phyloP scores from a whole-genome alignment of 805 yeast species.

The Wickerhamiella parazyma region DNA sequence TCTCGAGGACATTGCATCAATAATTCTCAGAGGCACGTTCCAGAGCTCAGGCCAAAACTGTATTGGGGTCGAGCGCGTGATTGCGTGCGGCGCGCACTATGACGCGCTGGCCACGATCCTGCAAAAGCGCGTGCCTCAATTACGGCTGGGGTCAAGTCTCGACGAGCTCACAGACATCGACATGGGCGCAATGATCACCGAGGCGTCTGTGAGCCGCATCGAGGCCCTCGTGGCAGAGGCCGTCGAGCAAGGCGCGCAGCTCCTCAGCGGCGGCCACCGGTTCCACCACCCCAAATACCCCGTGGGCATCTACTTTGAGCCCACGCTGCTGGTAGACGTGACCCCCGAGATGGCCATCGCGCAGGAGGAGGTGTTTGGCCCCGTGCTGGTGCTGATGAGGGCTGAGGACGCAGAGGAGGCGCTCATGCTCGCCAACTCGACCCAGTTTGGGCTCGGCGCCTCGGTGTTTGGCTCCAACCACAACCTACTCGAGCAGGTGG shows the following conservation, averaged over 20 bases:
- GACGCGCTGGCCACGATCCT: constrained; percentile 46
- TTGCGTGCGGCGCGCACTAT: constrained; percentile 62
- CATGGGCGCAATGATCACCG: constrained; percentile 91
- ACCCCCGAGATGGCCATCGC: constrained; percentile 67
- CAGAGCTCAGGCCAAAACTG: constrained; percentile 98
- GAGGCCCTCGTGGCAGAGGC: constrained; percentile 62
- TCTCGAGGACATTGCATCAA: constrained; percentile 42
- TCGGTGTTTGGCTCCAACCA: constrained; percentile 69
- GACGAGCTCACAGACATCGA: constrained; percentile 86
- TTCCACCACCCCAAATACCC: constrained; percentile 85
- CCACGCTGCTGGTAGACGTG: constrained; percentile 78
- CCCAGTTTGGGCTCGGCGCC: constrained; percentile 83
- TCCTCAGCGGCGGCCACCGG: constrained; percentile 69
- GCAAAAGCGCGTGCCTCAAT: constrained; percentile 38
- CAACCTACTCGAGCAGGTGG: constrained; percentile 44
- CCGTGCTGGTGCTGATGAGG: constrained; percentile 65
- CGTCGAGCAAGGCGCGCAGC: constrained; percentile 63
- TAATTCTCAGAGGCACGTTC: constrained; percentile 86
- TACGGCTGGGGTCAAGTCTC: constrained; percentile 80
- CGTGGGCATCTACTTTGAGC: constrained; percentile 85
- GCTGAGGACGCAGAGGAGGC: constrained; percentile 59
- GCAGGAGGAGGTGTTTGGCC: constrained; percentile 88
- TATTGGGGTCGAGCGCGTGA: constrained; percentile 91
- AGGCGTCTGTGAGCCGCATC: constrained; percentile 52
- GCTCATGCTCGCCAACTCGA: constrained; percentile 61